Evolutionary conservation across 345 rosid species (phyloP).

Genomic region (Populus nigra): DNA sequence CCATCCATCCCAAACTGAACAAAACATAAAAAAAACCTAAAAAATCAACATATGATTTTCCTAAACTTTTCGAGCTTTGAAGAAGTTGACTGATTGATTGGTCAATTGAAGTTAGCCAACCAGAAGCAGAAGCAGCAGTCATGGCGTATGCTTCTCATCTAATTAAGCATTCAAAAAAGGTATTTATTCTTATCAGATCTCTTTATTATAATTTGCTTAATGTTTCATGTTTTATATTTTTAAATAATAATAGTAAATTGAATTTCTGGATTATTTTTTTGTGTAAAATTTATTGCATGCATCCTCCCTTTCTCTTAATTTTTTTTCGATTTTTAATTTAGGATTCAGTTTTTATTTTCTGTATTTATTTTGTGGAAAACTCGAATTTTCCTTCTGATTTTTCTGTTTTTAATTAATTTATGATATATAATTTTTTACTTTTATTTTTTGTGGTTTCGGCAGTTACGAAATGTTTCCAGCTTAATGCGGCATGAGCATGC

Average conservation of each 20-base stretch:
- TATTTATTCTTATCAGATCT: constrained; percentile 1
- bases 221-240: background rate
- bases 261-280: background rate
- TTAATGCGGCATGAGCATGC: constrained; percentile 53
- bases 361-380: background rate
- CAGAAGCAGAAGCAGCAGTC: background rate
- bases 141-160: constrained; percentile 57
- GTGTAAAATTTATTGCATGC: background rate
- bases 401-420: background rate
- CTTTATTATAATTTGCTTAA: background rate
- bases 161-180: constrained; percentile 64
- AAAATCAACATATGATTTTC: too few relatives aligned
- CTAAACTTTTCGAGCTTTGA: too few relatives aligned
- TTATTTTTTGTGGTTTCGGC: constrained; percentile 18
- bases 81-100: too few relatives aligned
- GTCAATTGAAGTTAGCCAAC: background rate
- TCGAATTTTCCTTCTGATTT: background rate
- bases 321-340: too few relatives aligned
- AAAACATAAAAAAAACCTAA: too few relatives aligned
- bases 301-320: background rate
- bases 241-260: background rate
- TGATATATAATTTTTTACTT: background rate
- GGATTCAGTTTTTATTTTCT: background rate
- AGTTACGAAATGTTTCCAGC: constrained; percentile 58
- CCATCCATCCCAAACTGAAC: too few relatives aligned